Conservation (phyloP, 2,329 filamentous ascomycete genomes). For the Alternaria consortialis region DNA sequence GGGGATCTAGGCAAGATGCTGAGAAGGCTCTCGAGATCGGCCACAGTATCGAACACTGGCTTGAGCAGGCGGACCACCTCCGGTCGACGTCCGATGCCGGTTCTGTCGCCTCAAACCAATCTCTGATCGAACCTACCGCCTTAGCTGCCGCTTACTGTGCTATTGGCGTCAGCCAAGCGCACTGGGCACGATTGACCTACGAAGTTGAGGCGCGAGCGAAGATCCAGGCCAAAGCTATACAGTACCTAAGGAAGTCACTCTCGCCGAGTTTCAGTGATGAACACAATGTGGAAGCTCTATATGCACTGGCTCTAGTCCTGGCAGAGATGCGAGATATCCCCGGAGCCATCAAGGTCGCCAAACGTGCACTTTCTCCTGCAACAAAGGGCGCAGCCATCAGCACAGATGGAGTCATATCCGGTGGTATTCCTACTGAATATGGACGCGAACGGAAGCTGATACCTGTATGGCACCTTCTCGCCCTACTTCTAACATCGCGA, state of each 20-base stretch:
- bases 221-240: conserved; percentile 79
- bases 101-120: conserved; percentile 45
- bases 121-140: conserved; percentile 64
- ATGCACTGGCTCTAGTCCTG: conserved; percentile 82
- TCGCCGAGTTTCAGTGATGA: conserved; percentile 71
- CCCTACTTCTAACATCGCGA: conserved; percentile 83
- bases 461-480: conserved; percentile 89
- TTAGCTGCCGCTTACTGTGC: conserved; percentile 77
- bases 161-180: conserved; percentile 83
- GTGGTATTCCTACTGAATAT: conserved; percentile 41
- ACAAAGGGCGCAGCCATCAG: conserved; percentile 40
- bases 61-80: conserved; percentile 64
- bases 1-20: conserved; percentile 76
- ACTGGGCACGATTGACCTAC: conserved; percentile 85
- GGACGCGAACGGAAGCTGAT: conserved; percentile 70
- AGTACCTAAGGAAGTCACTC: conserved; percentile 76
- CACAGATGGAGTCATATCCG: conserved; percentile 44
- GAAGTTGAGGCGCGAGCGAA: conserved; percentile 75
- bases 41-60: conserved; percentile 75
- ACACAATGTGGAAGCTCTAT: conserved; percentile 78
- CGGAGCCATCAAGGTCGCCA: conserved; percentile 82
- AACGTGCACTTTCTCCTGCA: conserved; percentile 73
- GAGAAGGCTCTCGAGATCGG: conserved; percentile 80
- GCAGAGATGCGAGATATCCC: conserved; percentile 85
- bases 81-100: conserved; percentile 36